These are phyloP conservation scores for Hirschfeldia incana DNA, from an alignment of 345 rosid species.

Conservation along the genomic window DNA sequence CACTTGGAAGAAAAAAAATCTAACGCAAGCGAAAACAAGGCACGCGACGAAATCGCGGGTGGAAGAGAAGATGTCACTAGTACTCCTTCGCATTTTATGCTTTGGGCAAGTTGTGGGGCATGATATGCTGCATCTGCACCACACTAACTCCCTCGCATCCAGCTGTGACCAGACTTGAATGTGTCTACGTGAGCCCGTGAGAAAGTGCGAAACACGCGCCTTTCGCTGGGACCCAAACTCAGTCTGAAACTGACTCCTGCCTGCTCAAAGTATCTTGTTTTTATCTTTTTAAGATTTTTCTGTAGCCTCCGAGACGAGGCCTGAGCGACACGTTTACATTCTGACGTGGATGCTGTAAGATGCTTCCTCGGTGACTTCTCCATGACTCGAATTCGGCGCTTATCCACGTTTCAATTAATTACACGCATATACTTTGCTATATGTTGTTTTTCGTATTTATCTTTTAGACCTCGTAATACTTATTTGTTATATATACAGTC, in stretches of 20 bases:
- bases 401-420: conserved; percentile 28
- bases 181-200: conserved; percentile 36
- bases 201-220: conserved; percentile 28
- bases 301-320: neutral
- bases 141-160: conserved; percentile 28
- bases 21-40: neutral
- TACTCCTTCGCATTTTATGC: neutral
- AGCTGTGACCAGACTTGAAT: conserved; percentile 29
- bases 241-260: conserved; percentile 22
- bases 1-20: neutral
- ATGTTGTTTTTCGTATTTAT: neutral
- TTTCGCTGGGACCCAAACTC: conserved; percentile 1
- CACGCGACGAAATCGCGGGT: neutral
- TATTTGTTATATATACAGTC: neutral
- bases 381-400: conserved; percentile 41
- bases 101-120: neutral
- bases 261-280: conserved; percentile 27
- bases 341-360: conserved; percentile 37
- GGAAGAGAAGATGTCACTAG: neutral
- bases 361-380: conserved; percentile 40
- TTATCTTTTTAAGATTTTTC: neutral
- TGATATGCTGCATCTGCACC: conserved; percentile 18
- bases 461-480: neutral
- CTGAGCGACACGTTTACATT: conserved; percentile 27
- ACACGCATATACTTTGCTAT: neutral